Conservation (phyloP, 257 asterid genomes). For the Thymus mandschuricus region DNA sequence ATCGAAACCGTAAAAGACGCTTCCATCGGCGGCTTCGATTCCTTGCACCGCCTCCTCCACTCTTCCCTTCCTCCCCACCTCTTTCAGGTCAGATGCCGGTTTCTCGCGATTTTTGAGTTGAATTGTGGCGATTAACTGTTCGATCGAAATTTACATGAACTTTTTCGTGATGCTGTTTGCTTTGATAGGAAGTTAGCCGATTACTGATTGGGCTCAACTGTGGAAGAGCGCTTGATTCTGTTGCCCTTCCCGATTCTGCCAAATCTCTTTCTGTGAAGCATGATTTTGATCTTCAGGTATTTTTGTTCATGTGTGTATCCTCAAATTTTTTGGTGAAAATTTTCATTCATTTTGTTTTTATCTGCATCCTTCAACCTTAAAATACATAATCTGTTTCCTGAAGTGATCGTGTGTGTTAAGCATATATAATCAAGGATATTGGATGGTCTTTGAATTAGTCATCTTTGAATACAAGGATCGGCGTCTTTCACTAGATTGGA, state of each 20-base stretch:
- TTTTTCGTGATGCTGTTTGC: not conserved
- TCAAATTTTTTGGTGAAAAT: not conserved
- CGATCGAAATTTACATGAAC: not conserved
- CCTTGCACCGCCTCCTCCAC: slow-evolving; percentile 79
- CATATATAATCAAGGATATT: not conserved
- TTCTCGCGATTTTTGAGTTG: not conserved
- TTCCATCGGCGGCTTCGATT: slow-evolving; percentile 84
- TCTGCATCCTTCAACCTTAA: not conserved
- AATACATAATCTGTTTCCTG: not conserved
- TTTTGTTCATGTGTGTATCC: not conserved
- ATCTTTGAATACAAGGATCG: not conserved
- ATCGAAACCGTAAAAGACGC: slow-evolving; percentile 49
- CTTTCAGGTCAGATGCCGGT: slow-evolving; percentile 56
- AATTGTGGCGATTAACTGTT: not conserved
- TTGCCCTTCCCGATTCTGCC: slow-evolving; percentile 56
- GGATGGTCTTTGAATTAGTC: not conserved
- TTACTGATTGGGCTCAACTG: slow-evolving; percentile 80
- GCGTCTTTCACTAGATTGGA: not conserved
- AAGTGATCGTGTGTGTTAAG: not conserved
- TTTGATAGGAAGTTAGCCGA: slow-evolving; percentile 75
- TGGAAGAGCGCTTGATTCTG: slow-evolving; percentile 61
- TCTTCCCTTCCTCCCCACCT: slow-evolving; percentile 71
- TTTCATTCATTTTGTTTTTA: not conserved
- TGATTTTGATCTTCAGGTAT: slow-evolving; percentile 90
- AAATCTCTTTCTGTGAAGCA: slow-evolving; percentile 62